Evolutionary conservation across 2,329 filamentous ascomycete genomes (phyloP), one percentile per base, ranked within the genome.

Genomic region (Epichloe glyceriae): DNA sequence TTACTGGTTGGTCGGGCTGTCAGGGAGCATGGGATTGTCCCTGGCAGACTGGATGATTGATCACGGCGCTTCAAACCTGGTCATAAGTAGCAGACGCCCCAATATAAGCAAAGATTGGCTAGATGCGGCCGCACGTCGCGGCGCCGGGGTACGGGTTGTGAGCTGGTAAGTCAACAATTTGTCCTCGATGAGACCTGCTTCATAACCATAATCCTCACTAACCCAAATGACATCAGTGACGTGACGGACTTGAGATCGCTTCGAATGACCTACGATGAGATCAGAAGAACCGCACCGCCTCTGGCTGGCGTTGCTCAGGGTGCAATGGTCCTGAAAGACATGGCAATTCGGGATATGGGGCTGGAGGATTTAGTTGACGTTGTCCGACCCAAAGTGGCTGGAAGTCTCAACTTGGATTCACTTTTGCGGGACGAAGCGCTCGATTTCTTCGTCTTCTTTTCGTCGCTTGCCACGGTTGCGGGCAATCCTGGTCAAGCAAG

Each of bases 251-350:
- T 46, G n/a, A 40, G 54, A 6, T 38, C 48, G 3, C 12, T 57
- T 3, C 7, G 11, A 7, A 12, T 10, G 1, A 52, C 57, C 22
- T 46, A 57, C 19, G 43, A 51, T 4, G 30, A 50, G 0, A 59
- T 67, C 5, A 44, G n/a, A 2, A 35, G 22, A 8, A 57, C 55
- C 0, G 56, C 63, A 52, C 66, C 67, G 0, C 61, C 63, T 0
- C 65, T 75, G 30, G 64, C 55, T 0, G 73, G 73, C 15, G 67
- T 74, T 0, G 63, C 61, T 1, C 64, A 74, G 38, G 72, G 64
- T 0, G 71, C 72, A 6, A 69, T 74, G 67, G 65, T 75, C 3
- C 60, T 76, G 0, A 51, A 58, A 2, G 71, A 75, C 51, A 52
- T 19, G 33, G 50, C 59, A 1, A 61, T 71, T 42, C 46, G 39